Conservation (phyloP, 179 eudicot genomes). For the Pouteria campechiana region DNA sequence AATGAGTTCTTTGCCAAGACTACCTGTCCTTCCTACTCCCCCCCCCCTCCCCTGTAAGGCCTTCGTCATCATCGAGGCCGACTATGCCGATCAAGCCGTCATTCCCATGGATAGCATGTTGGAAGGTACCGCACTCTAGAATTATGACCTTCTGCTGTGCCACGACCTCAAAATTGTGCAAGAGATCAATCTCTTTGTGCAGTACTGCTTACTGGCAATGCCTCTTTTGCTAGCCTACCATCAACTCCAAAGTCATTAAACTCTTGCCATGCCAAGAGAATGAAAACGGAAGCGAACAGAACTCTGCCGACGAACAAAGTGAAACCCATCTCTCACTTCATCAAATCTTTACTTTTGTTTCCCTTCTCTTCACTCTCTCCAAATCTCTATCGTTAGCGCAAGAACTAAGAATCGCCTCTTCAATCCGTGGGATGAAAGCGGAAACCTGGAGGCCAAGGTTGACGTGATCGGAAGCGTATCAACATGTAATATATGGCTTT, state of each 20-base stretch:
- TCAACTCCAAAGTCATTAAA: constrained; percentile 61
- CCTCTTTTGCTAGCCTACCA: constrained; percentile 84
- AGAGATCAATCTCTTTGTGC: constrained; percentile 74
- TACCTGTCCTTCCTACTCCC: constrained; percentile 71
- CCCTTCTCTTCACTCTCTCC: too few relatives aligned
- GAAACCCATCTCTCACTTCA: too few relatives aligned
- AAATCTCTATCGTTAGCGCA: too few relatives aligned
- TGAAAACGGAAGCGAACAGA: constrained; percentile 64
- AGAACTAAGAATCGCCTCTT: too few relatives aligned
- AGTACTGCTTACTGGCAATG: constrained; percentile 65
- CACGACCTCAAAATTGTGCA: constrained; percentile 90
- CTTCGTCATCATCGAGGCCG: constrained; percentile 71
- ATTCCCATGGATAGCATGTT: constrained; percentile 74
- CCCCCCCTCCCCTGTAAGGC: constrained; percentile 77
- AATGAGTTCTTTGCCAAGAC: constrained; percentile 84
- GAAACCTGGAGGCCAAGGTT: too few relatives aligned
- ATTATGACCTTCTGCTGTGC: constrained; percentile 76
- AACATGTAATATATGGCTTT: too few relatives aligned
- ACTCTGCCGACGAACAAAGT: constrained; percentile 56
- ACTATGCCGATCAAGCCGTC: constrained; percentile 85
- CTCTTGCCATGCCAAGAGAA: constrained; percentile 74
- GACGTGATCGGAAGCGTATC: too few relatives aligned
- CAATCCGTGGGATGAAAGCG: too few relatives aligned
- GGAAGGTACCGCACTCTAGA: constrained; percentile 79
- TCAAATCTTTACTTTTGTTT: too few relatives aligned